Evolutionary conservation across 345 rosid species (phyloP), one percentile per base, ranked within the genome.

Genomic region (Mercurialis annua): DNA sequence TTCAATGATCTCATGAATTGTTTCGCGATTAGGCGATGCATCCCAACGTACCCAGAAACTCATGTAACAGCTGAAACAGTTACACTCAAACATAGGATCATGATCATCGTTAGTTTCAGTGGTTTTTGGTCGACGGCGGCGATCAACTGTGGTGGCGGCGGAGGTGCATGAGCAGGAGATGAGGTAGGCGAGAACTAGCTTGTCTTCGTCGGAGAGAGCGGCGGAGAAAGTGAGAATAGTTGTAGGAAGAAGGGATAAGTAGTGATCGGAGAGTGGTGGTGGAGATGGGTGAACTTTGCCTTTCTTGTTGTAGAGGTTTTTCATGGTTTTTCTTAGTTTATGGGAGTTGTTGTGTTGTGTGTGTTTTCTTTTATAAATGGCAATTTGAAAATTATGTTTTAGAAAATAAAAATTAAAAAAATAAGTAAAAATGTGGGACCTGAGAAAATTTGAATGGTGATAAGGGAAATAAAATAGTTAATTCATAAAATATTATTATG

Each of bases 21-120:
- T 49, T 36, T 83, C 67, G 51, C 77, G 81, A 70, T 75, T 77
- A 1, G 81, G 79, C 10, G 84, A 80, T 51, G 31, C 31, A 67
- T 83, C 82, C 86, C 82, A 80, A 24, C 79, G 58, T 4, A 67
- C 79, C 86, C 84, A 83, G 56, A 60, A 83, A 48, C 73, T 78
- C 51, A 40, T 68, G 71, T 83, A 83, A 57, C 86, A 83, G 52
- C 71, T 29, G 51, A 83, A 83, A 71, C 84, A 83, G 60, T 38
- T 50, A 70, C 84, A 83, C 11, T 64, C 66, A 66, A 83, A 83
- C 44, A 33, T 2, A 43, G 75, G 76, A 12, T 29, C 54, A 49
- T 80, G 80, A 18, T 50, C 67, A 49, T 40, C 16, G 26, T 34
- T 56, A 42, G 34, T 31, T 6, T 6, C 40, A 21, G 21, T 44